phyloP scores from a whole-genome alignment of 2,329 filamentous ascomycete genomes.

The Trichoderma polysporum region DNA sequence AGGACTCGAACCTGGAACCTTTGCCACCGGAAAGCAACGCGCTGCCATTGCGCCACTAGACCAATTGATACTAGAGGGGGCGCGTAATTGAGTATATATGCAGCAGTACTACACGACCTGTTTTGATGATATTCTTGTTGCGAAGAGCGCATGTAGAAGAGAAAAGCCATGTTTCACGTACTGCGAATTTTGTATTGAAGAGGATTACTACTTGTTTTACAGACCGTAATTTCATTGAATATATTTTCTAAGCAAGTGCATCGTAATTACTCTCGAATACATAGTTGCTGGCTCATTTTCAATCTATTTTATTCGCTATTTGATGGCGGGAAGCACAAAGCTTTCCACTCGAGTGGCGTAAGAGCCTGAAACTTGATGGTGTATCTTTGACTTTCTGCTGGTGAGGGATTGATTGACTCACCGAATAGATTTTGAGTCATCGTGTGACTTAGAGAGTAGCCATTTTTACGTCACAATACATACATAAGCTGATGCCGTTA shows the following conservation, averaged over 20 bases:
- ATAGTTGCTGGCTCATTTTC: no score
- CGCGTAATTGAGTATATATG: neutral
- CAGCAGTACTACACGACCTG: no score
- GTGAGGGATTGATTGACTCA: neutral
- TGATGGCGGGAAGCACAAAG: no score
- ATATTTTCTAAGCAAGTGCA: no score
- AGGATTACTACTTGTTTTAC: no score
- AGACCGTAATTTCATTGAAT: no score
- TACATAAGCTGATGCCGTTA: neutral
- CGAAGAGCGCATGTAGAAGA: no score
- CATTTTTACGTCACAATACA: neutral
- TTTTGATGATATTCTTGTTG: neutral
- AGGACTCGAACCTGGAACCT: constrained; percentile 39
- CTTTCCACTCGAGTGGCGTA: neutral
- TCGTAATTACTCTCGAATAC: no score
- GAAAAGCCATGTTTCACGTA: neutral
- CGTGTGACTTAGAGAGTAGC: no score
- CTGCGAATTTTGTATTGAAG: no score
- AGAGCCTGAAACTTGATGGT: neutral
- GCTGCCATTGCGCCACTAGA: constrained; percentile 21
- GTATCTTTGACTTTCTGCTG: neutral
- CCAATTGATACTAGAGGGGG: neutral
- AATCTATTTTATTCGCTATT: no score
- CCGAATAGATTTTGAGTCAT: neutral
- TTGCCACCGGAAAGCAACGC: constrained; percentile 38